Base-by-base conservation (phyloP, 2,329 filamentous ascomycete species). In the Colletotrichum trifolii region DNA sequence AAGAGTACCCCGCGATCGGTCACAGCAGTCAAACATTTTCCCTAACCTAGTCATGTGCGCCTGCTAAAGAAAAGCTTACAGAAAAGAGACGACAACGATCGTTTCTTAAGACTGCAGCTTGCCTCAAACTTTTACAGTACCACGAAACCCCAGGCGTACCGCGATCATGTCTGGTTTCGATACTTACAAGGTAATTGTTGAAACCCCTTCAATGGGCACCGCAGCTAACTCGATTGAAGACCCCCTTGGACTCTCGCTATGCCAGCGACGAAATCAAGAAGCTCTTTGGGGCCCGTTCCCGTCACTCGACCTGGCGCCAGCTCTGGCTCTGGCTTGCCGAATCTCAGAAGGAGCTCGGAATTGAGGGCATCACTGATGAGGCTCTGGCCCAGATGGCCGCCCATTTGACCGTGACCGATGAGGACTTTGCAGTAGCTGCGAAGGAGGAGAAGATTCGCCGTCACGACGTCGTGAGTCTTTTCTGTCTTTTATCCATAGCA, bases 301-400 rank as follows among this genome's bases (percentile, higher is more conserved):
- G 93, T 36, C 88, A 89, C 76, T 89, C 87, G 46, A 93, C 89
- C 60, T 96, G 93, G 93, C 88, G 94, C 69, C 85, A 92, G 75
- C 87, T 97, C 15, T 97, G 94, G 94, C 82, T 95, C 48, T 89
- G 85, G 79, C 90, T 97, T 10, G 94, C 94, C 33, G 90, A 97
- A 82, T 84, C 86, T 9, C 91, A 97, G 82, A 89, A 89, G 76
- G 91, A 94, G 77, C 85, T 97, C 2, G 93, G 93, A 3, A 86
- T 97, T 50, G 81, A 86, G 8, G 75, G 79, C 48, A 94, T 97
- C 74, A 89, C 87, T 12, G 77, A 85, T 17, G 88, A 95, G 72
- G 94, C 94, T 8, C 82, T 97, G 56, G 85, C 89, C 64, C 86
- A 94, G 77, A 91, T 97, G 87, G 84, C 86, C 68, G 85, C 87